phyloP scores from a whole-genome alignment of 345 rosid genomes.

The Hevea brasiliensis region DNA sequence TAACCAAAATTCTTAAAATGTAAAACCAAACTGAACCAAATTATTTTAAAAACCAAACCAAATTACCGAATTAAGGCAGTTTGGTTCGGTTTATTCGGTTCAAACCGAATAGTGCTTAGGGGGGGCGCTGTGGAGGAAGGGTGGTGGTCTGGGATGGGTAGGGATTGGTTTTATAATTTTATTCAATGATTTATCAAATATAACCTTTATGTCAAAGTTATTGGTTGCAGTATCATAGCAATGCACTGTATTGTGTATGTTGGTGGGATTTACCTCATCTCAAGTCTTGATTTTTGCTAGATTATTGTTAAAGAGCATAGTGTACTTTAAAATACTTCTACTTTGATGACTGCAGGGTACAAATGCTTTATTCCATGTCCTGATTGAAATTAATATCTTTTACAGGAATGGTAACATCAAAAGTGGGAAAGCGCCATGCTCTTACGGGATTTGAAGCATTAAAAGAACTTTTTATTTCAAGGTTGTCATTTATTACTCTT shows the following conservation, averaged over 20 bases:
- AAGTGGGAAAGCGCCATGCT: slow-evolving; percentile 92
- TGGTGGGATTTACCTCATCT: neutral
- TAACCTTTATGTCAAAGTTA: neutral
- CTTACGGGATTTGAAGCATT: slow-evolving; percentile 83
- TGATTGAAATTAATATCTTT: slow-evolving; percentile 14
- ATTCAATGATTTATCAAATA: neutral
- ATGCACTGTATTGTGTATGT: too few species aligned
- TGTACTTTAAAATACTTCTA: neutral
- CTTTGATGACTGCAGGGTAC: neutral
- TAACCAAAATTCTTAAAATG: too few species aligned
- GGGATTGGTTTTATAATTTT: neutral
- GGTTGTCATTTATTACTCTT: slow-evolving; percentile 30
- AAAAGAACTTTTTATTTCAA: slow-evolving; percentile 73
- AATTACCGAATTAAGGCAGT: too few species aligned
- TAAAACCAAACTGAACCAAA: too few species aligned
- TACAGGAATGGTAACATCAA: slow-evolving; percentile 90
- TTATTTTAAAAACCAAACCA: too few species aligned
- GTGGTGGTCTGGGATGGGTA: neutral
- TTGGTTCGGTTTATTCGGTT: too few species aligned
- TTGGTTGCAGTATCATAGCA: neutral
- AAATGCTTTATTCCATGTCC: neutral
- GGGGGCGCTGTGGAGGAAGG: too few species aligned
- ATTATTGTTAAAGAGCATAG: neutral
- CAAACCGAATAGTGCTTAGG: too few species aligned
- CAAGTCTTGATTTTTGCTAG: neutral